Percentiles rank a stretch among this genome's conserved stretches.
phyloP scores from a whole-genome alignment of 129 eudicot species.

The Flaveria linearis region DNA sequence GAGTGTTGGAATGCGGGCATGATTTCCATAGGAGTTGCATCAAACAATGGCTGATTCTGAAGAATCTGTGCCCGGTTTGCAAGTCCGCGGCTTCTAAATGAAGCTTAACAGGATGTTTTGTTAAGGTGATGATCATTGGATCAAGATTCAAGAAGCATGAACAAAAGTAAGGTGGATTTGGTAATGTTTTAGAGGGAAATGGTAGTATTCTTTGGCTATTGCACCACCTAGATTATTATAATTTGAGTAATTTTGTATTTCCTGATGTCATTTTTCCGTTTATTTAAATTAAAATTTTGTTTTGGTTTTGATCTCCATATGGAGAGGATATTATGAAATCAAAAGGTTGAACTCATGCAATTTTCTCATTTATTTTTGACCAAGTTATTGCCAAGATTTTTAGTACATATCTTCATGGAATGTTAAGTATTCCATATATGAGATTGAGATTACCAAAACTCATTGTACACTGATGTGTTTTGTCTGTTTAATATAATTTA shows the following conservation, averaged over 20 bases:
- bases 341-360: conserved; percentile 22
- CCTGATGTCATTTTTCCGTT: conserved; percentile 17
- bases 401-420: not conserved
- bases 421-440: not conserved
- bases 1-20: conserved; percentile 83
- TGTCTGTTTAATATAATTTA: too few species aligned
- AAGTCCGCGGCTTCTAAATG: conserved; percentile 56
- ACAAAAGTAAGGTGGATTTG: conserved; percentile 19
- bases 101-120: conserved; percentile 3
- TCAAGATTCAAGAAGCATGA: conserved; percentile 14
- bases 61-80: conserved; percentile 89
- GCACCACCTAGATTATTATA: conserved; percentile 19
- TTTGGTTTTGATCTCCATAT: conserved; percentile 24
- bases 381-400: not conserved
- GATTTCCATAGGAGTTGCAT: conserved; percentile 71
- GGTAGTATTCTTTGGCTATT: conserved; percentile 20
- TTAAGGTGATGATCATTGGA: conserved; percentile 25
- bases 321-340: conserved; percentile 26
- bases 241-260: conserved; percentile 27
- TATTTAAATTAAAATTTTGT: conserved; percentile 23
- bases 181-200: conserved; percentile 22
- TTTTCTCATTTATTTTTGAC: conserved; percentile 15
- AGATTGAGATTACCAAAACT: not conserved
- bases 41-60: conserved; percentile 83
- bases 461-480: not conserved